Percentiles rank a stretch among this genome's conserved stretches.
phyloP scores from a whole-genome alignment of 1,284 basidiomycete genomes.

The Trichosporon inkin region DNA sequence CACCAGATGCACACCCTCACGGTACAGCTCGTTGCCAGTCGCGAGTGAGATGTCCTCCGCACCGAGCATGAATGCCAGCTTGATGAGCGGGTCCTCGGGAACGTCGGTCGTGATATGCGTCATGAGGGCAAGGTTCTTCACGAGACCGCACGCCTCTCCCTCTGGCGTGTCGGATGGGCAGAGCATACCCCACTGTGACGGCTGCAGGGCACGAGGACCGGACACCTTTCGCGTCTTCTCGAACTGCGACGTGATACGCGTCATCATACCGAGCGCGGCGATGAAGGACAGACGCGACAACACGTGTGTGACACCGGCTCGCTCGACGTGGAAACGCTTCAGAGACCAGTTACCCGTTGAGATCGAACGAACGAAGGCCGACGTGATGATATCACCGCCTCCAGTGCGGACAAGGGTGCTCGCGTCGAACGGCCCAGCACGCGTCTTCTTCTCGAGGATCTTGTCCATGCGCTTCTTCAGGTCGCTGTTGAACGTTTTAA shows the following conservation, averaged over 20 bases:
- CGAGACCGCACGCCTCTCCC: constrained; percentile 97
- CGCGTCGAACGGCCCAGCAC: constrained; percentile 93
- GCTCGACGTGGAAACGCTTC: constrained; percentile 99
- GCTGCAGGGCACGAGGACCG: constrained; percentile 93
- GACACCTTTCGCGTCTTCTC: constrained; percentile 99
- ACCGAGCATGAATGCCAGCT: constrained; percentile 87
- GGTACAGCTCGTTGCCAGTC: constrained; percentile 95
- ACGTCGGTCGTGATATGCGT: constrained; percentile 99
- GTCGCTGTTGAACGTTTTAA: constrained; percentile 98
- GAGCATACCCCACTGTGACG: constrained; percentile 98
- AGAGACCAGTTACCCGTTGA: constrained; percentile 99
- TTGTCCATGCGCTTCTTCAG: constrained; percentile 97
- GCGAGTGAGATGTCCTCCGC: constrained; percentile 92
- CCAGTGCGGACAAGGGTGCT: constrained; percentile 57
- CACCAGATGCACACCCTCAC: constrained; percentile 84
- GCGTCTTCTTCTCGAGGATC: constrained; percentile 91
- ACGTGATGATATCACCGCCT: constrained; percentile 76
- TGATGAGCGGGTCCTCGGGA: constrained; percentile 89
- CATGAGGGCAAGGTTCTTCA: constrained; percentile 98
- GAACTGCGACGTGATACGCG: constrained; percentile 95
- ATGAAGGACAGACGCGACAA: constrained; percentile 93
- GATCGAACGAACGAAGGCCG: constrained; percentile 95
- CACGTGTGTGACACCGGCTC: constrained; percentile 97
- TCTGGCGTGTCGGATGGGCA: constrained; percentile 99
- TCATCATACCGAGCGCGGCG: constrained; percentile 99